These are phyloP conservation scores for Leishmania mexicana DNA, from an alignment of 208 protist species.

Conservation along the genomic window DNA sequence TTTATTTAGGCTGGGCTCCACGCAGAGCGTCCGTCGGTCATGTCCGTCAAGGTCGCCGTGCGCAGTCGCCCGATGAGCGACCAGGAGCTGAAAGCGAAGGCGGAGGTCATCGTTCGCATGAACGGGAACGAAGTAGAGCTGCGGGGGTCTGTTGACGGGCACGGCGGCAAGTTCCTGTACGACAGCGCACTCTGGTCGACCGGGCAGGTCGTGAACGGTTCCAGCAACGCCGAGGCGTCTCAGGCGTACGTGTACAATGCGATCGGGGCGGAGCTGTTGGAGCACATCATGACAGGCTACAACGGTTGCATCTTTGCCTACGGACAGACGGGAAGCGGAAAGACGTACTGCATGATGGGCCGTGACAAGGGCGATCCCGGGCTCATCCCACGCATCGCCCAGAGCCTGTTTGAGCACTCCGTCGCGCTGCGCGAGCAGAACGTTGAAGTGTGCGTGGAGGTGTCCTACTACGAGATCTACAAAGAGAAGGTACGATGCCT, in stretches of 20 bases:
- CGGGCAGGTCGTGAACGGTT: conserved; percentile 34
- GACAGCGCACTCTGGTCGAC: conserved; percentile 78
- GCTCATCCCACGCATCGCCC: conserved; percentile 71
- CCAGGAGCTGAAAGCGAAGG: conserved; percentile 46
- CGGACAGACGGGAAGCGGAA: conserved; percentile 88
- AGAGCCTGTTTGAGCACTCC: conserved; percentile 54
- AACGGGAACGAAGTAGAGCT: conserved; percentile 58
- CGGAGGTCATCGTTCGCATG: conserved; percentile 69
- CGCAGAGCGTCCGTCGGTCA: conserved; percentile 10
- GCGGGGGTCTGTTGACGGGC: conserved; percentile 39
- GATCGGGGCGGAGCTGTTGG: conserved; percentile 57
- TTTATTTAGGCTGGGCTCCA: background rate
- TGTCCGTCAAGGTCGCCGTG: conserved; percentile 86
- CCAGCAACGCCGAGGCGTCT: conserved; percentile 46
- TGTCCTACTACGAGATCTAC: conserved; percentile 93
- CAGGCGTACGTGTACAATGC: conserved; percentile 68
- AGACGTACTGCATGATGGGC: conserved; percentile 89
- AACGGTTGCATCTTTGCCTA: conserved; percentile 92
- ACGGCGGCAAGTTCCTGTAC: conserved; percentile 60
- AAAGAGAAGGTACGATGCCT: conserved; percentile 89
- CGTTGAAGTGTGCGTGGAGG: conserved; percentile 78
- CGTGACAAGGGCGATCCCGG: conserved; percentile 33
- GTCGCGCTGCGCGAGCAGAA: conserved; percentile 37
- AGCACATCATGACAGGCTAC: conserved; percentile 75
- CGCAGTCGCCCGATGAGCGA: conserved; percentile 67